These are phyloP conservation scores for Sarocladium oryzae DNA, from an alignment of 2,329 filamentous ascomycete species.

Conservation along the genomic window DNA sequence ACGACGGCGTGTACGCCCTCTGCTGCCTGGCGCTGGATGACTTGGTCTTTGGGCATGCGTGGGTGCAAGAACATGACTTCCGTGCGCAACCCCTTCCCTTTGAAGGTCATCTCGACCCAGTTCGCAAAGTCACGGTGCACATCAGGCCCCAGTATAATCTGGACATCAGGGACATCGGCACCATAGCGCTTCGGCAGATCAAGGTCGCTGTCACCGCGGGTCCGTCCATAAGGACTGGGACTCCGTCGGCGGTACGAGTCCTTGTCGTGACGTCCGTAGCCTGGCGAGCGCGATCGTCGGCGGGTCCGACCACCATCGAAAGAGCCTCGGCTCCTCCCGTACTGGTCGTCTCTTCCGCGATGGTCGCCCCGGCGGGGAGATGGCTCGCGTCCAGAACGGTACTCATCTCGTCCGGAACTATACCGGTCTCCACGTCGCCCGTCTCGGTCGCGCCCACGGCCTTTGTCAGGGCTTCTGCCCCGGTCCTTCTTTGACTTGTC, in stretches of 20 bases:
- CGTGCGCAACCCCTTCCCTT: slow-evolving; percentile 62
- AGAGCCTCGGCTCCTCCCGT: slow-evolving; percentile 42
- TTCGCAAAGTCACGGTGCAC: slow-evolving; percentile 72
- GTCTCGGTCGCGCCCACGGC: slow-evolving; percentile 35
- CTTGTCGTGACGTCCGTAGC: slow-evolving; percentile 36
- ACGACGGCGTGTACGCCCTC: slow-evolving; percentile 86
- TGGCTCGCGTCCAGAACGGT: slow-evolving; percentile 54
- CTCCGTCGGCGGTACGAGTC: slow-evolving; percentile 61
- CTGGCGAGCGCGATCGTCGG: slow-evolving; percentile 64
- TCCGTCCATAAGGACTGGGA: slow-evolving; percentile 54
- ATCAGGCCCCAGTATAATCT: slow-evolving; percentile 76
- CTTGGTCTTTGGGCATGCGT: slow-evolving; percentile 66
- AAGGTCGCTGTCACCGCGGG: slow-evolving; percentile 48
- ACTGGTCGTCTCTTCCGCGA: slow-evolving; percentile 56
- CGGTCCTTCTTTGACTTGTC: slow-evolving; percentile 62
- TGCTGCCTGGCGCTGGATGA: slow-evolving; percentile 78
- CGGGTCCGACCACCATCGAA: slow-evolving; percentile 38
- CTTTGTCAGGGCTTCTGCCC: slow-evolving; percentile 56
- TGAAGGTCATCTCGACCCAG: slow-evolving; percentile 75
- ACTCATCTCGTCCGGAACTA: slow-evolving; percentile 52
- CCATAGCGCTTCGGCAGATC: slow-evolving; percentile 69
- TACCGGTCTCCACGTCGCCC: slow-evolving; percentile 38
- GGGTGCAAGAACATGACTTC: slow-evolving; percentile 77
- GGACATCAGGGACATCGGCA: slow-evolving; percentile 77
- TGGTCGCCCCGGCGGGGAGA: slow-evolving; percentile 51